Percentiles rank a stretch among this genome's conserved stretches.
These are phyloP conservation scores for Suillus placidus DNA, from an alignment of 768 basidiomycete genomes.

Conservation along the genomic window DNA sequence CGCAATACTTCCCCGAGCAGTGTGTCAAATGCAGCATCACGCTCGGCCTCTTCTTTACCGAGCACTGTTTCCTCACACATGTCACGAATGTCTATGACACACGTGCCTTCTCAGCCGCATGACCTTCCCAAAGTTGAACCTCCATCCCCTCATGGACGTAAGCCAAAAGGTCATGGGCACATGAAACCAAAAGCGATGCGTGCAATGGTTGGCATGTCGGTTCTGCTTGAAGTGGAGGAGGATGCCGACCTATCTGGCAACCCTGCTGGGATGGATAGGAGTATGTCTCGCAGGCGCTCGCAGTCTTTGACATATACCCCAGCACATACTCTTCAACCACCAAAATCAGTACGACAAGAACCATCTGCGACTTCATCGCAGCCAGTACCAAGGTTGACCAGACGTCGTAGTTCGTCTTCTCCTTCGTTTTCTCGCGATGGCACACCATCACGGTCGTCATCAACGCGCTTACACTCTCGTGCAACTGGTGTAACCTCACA, in stretches of 20 bases:
- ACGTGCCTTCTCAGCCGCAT: conserved; percentile 3
- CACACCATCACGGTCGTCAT: conserved; percentile 10
- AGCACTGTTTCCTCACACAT: conserved; percentile 14
- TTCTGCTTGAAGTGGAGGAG: conserved; percentile 57
- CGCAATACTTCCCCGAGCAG: conserved; percentile 21
- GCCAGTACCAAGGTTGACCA: conserved; percentile 24
- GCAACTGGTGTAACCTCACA: conserved; percentile 3
- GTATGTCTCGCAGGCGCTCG: conserved; percentile 20
- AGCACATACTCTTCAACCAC: conserved; percentile 13
- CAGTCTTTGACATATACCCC: conserved; percentile 18
- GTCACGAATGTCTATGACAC: background rate
- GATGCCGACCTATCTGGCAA: conserved; percentile 28
- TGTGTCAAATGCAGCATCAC: conserved; percentile 17
- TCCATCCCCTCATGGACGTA: conserved; percentile 25
- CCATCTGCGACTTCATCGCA: conserved; percentile 20
- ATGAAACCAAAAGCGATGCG: conserved; percentile 37
- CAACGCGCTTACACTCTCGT: conserved; percentile 3
- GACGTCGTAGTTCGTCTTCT: conserved; percentile 35
- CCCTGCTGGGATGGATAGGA: conserved; percentile 5
- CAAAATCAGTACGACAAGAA: conserved; percentile 23
- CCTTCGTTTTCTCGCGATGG: conserved; percentile 22
- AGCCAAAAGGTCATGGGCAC: conserved; percentile 25
- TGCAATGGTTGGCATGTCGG: conserved; percentile 56
- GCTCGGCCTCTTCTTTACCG: conserved; percentile 24
- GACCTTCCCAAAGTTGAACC: conserved; percentile 18